These are phyloP conservation scores for Mentha longifolia DNA, from an alignment of 257 asterid genomes.

Conservation along the genomic window DNA sequence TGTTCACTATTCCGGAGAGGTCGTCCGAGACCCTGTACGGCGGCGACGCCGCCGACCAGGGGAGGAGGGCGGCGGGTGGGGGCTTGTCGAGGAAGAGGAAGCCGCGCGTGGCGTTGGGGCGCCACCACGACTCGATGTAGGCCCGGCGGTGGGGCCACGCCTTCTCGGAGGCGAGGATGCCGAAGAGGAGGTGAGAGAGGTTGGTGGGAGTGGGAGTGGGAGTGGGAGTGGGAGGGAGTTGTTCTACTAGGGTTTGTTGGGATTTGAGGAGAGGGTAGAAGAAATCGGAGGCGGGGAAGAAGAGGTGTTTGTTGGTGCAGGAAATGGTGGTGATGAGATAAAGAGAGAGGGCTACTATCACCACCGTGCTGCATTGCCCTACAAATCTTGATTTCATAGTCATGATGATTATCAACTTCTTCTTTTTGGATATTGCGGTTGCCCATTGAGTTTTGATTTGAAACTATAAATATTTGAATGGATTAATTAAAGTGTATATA, in stretches of 20 bases:
- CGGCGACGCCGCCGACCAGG: slow-evolving; percentile 66
- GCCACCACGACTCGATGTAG: slow-evolving; percentile 77
- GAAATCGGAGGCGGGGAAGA: slow-evolving; percentile 35
- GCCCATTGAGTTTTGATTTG: neutral
- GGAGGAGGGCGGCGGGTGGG: slow-evolving; percentile 49
- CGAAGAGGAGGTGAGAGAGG: slow-evolving; percentile 57
- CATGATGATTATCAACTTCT: neutral
- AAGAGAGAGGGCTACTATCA: slow-evolving; percentile 33
- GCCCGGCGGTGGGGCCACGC: slow-evolving; percentile 53
- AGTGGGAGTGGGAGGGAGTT: too few species aligned
- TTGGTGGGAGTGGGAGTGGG: slow-evolving; percentile 26
- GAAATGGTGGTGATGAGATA: slow-evolving; percentile 28
- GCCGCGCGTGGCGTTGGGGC: slow-evolving; percentile 58
- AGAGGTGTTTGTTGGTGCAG: slow-evolving; percentile 30
- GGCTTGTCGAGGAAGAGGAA: slow-evolving; percentile 49
- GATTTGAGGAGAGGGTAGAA: slow-evolving; percentile 17
- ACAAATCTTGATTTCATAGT: slow-evolving; percentile 19
- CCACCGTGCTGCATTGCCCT: slow-evolving; percentile 38
- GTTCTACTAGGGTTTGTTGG: neutral
- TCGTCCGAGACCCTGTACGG: slow-evolving; percentile 53
- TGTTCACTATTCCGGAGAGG: slow-evolving; percentile 34
- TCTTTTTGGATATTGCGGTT: neutral
- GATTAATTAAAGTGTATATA: neutral
- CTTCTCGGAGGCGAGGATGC: slow-evolving; percentile 55
- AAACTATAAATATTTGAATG: neutral